These are phyloP conservation scores for Tolypocladium tundrense DNA, from an alignment of 2,329 filamentous ascomycete genomes.

Conservation along the genomic window DNA sequence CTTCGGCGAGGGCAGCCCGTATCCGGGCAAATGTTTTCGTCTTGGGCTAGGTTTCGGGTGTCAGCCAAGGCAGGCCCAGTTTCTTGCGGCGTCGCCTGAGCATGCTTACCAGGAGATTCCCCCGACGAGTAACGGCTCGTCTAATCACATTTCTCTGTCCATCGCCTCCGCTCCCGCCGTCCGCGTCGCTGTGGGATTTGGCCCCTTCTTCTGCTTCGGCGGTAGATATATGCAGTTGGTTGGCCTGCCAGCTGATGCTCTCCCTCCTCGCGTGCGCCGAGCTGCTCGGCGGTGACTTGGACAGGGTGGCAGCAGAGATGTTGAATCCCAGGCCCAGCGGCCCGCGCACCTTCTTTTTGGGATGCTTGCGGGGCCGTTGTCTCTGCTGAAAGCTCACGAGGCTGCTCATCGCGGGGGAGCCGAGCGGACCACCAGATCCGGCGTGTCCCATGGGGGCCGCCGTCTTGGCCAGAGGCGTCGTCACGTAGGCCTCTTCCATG, in stretches of 20 bases:
- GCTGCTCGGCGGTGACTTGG: slow-evolving; percentile 62
- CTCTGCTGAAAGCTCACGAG: slow-evolving; percentile 77
- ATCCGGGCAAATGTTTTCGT: slow-evolving; percentile 94
- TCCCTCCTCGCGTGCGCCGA: slow-evolving; percentile 57
- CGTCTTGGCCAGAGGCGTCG: slow-evolving; percentile 68
- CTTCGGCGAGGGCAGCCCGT: slow-evolving; percentile 78
- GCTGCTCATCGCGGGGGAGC: slow-evolving; percentile 63
- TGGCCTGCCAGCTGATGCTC: slow-evolving; percentile 83
- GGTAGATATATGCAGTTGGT: slow-evolving; percentile 72
- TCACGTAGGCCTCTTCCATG: slow-evolving; percentile 71
- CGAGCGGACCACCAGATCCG: slow-evolving; percentile 49
- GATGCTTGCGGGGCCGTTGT: slow-evolving; percentile 59
- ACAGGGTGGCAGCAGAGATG: slow-evolving; percentile 34
- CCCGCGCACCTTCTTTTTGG: slow-evolving; percentile 44
- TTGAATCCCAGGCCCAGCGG: slow-evolving; percentile 41
- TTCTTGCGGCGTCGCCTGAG: background rate
- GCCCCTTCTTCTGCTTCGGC: slow-evolving; percentile 55
- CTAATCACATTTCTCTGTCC: slow-evolving; percentile 67
- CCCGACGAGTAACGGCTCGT: slow-evolving; percentile 72
- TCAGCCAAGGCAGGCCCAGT: background rate
- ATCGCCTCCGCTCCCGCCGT: slow-evolving; percentile 35
- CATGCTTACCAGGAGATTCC: slow-evolving; percentile 66
- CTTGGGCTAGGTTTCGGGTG: slow-evolving; percentile 57
- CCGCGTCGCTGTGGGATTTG: slow-evolving; percentile 57
- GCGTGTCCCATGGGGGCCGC: slow-evolving; percentile 32